Base-by-base conservation (phyloP, 176 grass and related monocot genomes). In the Triticum urartu region DNA sequence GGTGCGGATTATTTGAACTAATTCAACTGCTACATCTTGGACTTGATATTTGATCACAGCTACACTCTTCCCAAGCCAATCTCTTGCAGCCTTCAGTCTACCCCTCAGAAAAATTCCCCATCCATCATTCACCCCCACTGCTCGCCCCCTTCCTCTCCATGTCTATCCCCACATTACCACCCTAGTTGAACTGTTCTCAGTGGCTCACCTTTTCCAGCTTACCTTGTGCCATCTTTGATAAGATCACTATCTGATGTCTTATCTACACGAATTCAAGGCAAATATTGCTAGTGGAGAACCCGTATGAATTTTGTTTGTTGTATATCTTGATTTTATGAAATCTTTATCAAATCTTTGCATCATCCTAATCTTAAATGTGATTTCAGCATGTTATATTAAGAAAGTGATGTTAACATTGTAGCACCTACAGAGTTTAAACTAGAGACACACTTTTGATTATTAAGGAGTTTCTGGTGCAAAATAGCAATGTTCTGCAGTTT, bases 1-100 rank as follows among this genome's bases (percentile, higher is more conserved):
- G 95, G 95, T 97, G 92, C 11, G 24, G 9, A 32, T 77, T 36
- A 43, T 11, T 80, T 75, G 36, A 38, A 56, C 26, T 45, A 35
- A 48, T 34, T 54, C 24, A 60, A 48, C 38, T 20, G 10, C 68
- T 81, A 21, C 47, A 74, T 26, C 60, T 25, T 66, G 18, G 60
- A 52, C 0, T 80, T 91, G 32, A 26, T 80, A 43, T 35, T 62
- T 58, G 38, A 62, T 79, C 33, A 34, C 24, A 78, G 12, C 36
- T 20, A 13, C 6, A 56, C 59, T 18, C 6, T 82, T 78, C 11
- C 11, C 30, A 72, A 78, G n/a, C 15, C 56, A 35, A 50, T 78
- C 22, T 56, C 20, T 52, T 65, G 36, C 9, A 33, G 10, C 36
- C n/a, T 68, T 69, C 36, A 67, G 5, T 54, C 48, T 75, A 63